Evolutionary conservation across 1,284 basidiomycete genomes (phyloP), one percentile per base, ranked within the genome.

Genomic region (Xerocomus amazonicus): DNA sequence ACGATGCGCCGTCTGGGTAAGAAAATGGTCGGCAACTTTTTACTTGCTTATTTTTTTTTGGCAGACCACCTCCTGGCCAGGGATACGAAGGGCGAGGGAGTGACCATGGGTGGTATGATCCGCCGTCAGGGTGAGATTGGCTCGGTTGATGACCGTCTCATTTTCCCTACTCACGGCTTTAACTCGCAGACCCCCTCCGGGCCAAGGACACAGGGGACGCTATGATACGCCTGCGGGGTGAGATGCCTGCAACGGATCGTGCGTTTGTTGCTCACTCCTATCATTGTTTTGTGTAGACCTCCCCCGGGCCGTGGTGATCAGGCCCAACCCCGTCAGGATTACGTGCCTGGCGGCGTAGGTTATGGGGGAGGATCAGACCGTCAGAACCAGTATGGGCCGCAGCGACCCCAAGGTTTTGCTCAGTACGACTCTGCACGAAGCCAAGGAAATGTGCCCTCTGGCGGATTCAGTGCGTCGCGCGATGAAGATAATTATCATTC

Each of bases 221-320:
- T 62, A 55, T 17, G 59, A 62, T 58, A 28, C 36, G 10, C 57
- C 59, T 0, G 12, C 43, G 12, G 61, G 59, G 59, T 60, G 39
- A 56, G 55, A 47, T 3, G 6, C 29, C 12, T 32, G 17, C n/a
- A 9, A 43, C 23, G 34, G n/a, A 16, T 9, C 6, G 33, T 27
- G 5, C 16, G 23, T 19, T 4, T 23, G 3, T 14, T 8, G 8
- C 9, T 38, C 1, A 13, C 34, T 48, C 27, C 19, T 23, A 48
- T 28, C n/a, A 10, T 12, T 7, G 29, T 39, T 35, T 12, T 32
- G 13, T 38, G 36, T 33, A 64, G 62, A 19, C 41, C 59, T 14
- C 49, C 51, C 6, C 31, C 60, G 14, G 52, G 60, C 6, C 36
- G 48, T n/a, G 46, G 43, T n/a, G 27, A 58, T 49, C 49, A n/a